Base-by-base conservation (phyloP, 805 yeast genomes). In the Myxozyma kluyveri region DNA sequence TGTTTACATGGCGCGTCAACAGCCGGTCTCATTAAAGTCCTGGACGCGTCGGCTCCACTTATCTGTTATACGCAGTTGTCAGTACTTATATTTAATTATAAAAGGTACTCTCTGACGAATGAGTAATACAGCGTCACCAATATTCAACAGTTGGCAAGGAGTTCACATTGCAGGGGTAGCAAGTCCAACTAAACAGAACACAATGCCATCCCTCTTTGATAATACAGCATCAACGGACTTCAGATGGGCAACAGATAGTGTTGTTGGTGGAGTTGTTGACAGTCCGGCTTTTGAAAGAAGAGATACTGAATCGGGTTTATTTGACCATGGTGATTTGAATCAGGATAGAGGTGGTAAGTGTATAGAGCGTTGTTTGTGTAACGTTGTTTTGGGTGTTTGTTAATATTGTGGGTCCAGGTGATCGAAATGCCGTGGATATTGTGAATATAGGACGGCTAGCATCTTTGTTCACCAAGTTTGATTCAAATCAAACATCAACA, bases 221-320 rank as follows among this genome's bases (percentile, higher is more conserved):
- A 39, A 36, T 2, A 50, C 59, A 4, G 23, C 39, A 37, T 55
- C 59, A 23, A 50, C 59, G 7, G 43, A 35, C 5, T 55, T 51
- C 44, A 33, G 40, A n/a, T 55, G 59, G 59, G 56, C 56, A 3
- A 35, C 55, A 9, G 58, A 54, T 23, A 45, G 46, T 7, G 32
- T 47, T 26, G 45, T 47, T 19, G 51, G 51, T 17, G 51, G 51
- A 21, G 32, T 9, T 35, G 39, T 31, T 4, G 26, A 23, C 7
- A 40, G 31, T 23, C 31, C 43, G n/a, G 26, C 19, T 4, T 2
- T 21, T 9, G 6, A 39, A 46, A 10, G 38, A 32, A 38, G 38
- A 21, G 22, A 40, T 1, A 17, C 40, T 22, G 44, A 36, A 32
- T 38, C 53, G 4, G 43, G 47, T 9, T 39, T 42, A 17, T 44